These are phyloP conservation scores for Sicyos edulis DNA, from an alignment of 306 rosid genomes.

Conservation along the genomic window DNA sequence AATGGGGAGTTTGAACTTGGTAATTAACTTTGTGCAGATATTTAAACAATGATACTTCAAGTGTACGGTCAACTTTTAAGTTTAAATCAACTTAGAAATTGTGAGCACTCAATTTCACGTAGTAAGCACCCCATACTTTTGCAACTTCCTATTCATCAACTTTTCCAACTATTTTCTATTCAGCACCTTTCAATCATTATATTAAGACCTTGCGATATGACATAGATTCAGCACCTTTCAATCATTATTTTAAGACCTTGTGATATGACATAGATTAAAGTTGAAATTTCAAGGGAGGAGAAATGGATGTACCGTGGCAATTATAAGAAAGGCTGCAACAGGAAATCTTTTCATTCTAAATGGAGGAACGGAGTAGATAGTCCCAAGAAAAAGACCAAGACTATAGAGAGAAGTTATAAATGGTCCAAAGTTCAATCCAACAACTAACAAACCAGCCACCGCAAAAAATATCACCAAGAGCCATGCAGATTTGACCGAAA, in stretches of 20 bases:
- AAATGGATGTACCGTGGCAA: slow-evolving; percentile 63
- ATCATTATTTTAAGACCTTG: no score
- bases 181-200: not conserved
- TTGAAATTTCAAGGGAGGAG: slow-evolving; percentile 11
- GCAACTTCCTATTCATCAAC: not conserved
- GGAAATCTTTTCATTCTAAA: slow-evolving; percentile 91
- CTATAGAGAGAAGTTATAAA: slow-evolving; percentile 76
- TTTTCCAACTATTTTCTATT: not conserved
- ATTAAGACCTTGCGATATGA: slow-evolving; percentile 11
- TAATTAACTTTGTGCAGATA: not conserved
- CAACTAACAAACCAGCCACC: slow-evolving; percentile 60
- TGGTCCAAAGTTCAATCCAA: slow-evolving; percentile 75
- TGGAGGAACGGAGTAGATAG: slow-evolving; percentile 93
- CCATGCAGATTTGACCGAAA: slow-evolving; percentile 94
- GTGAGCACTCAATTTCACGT: not conserved
- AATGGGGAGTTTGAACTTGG: not conserved
- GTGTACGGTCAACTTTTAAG: not conserved
- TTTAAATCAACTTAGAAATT: not conserved
- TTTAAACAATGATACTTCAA: slow-evolving; percentile 2
- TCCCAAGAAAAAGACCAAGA: slow-evolving; percentile 88
- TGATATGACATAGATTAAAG: not conserved
- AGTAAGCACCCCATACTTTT: not conserved
- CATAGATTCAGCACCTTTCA: no score
- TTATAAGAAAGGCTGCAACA: slow-evolving; percentile 90
- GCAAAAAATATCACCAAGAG: slow-evolving; percentile 80